phyloP scores from a whole-genome alignment of 2,329 filamentous ascomycete species.

The Oidium heveae region DNA sequence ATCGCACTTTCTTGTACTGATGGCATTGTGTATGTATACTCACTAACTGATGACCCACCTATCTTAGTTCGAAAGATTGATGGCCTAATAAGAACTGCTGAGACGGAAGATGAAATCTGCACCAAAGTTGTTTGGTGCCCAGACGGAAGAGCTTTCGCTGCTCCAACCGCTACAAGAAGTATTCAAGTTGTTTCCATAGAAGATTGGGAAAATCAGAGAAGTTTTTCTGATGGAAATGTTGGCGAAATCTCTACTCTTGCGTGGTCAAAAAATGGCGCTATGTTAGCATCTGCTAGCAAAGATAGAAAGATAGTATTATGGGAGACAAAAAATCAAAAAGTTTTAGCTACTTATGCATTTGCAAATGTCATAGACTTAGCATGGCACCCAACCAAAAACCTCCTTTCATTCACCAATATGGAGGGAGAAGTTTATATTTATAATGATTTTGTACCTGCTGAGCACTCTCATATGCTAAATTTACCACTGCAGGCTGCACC shows the following conservation, averaged over 20 bases:
- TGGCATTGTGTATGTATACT: constrained; percentile 77
- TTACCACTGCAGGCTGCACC: constrained; percentile 48
- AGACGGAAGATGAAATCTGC: constrained; percentile 52
- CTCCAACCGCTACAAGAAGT: constrained; percentile 57
- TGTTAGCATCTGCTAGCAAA: constrained; percentile 47
- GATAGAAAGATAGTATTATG: constrained; percentile 54
- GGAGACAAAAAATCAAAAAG: constrained; percentile 69
- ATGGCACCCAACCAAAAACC: constrained; percentile 81
- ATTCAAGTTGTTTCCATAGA: constrained; percentile 68
- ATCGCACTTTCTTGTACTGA: constrained; percentile 69
- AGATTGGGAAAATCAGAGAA: constrained; percentile 70
- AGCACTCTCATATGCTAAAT: constrained; percentile 29
- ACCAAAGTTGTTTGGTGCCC: constrained; percentile 74
- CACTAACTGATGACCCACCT: constrained; percentile 50
- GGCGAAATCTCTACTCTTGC: constrained; percentile 66
- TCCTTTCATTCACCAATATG: constrained; percentile 73
- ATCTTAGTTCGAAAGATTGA: constrained; percentile 65
- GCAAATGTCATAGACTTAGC: constrained; percentile 61
- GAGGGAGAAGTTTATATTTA: constrained; percentile 89
- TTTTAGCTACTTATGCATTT: constrained; percentile 57
- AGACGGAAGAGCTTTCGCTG: constrained; percentile 73
- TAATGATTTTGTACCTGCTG: constrained; percentile 37
- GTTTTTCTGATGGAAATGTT: constrained; percentile 55
- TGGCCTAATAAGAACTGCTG: constrained; percentile 55
- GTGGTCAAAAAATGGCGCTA: constrained; percentile 86